phyloP scores from a whole-genome alignment of 1,284 basidiomycete genomes.

The Malassezia pachydermatis region DNA sequence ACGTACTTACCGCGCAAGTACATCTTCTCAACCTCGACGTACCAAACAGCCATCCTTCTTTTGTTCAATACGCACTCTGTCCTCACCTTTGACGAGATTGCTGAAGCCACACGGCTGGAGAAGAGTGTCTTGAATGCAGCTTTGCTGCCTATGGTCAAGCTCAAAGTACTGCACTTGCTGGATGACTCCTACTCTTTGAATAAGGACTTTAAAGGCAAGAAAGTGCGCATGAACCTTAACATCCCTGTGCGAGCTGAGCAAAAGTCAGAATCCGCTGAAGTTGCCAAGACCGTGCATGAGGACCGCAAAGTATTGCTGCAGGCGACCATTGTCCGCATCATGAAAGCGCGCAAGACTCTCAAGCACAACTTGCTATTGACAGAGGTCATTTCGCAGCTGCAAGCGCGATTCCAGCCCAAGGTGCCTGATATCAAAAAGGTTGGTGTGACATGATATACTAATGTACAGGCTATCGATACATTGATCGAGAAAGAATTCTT shows the following conservation, averaged over 20 bases:
- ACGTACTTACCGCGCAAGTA: conserved; percentile 89
- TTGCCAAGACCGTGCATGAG: conserved; percentile 90
- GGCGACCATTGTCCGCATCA: conserved; percentile 89
- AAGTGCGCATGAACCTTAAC: conserved; percentile 72
- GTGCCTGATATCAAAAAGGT: conserved; percentile 67
- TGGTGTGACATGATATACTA: neutral
- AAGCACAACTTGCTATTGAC: conserved; percentile 89
- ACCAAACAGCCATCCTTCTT: conserved; percentile 85
- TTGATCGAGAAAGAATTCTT: conserved; percentile 96
- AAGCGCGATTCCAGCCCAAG: conserved; percentile 75
- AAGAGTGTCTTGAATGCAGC: conserved; percentile 77
- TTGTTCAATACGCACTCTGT: conserved; percentile 84
- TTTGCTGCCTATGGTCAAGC: conserved; percentile 71
- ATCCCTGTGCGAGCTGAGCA: conserved; percentile 87
- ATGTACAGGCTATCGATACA: conserved; percentile 74
- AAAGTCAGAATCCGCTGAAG: conserved; percentile 80
- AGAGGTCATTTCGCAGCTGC: conserved; percentile 86
- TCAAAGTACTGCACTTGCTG: conserved; percentile 72
- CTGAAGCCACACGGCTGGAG: conserved; percentile 69
- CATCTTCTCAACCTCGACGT: conserved; percentile 86
- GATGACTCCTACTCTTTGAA: conserved; percentile 56
- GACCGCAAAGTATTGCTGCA: conserved; percentile 95
- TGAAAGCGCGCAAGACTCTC: conserved; percentile 93
- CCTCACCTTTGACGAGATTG: conserved; percentile 68
- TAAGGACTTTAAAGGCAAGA: conserved; percentile 80